Conservation (phyloP, 352 stramenopile genomes). For the Peronospora belbahrii region DNA sequence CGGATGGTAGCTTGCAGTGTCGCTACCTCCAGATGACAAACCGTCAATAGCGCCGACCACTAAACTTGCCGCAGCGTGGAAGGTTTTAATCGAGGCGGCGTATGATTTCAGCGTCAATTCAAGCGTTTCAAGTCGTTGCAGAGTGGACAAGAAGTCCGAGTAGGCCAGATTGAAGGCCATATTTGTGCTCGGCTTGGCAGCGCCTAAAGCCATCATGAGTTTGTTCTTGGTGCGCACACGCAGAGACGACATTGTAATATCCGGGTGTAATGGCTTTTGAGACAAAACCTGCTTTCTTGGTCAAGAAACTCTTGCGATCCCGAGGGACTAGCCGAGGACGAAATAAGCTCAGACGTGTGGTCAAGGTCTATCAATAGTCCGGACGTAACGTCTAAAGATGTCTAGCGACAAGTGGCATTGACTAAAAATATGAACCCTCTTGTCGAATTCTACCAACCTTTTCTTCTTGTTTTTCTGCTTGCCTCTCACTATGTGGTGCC, state of each 20-base stretch:
- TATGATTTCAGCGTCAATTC: conserved; percentile 51
- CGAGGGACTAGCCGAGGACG: conserved; percentile 2
- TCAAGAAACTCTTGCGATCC: conserved; percentile 2
- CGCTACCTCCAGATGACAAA: conserved; percentile 23
- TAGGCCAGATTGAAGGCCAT: conserved; percentile 62
- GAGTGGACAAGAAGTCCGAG: conserved; percentile 51
- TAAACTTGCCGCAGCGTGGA: conserved; percentile 47
- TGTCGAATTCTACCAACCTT: conserved; percentile 14
- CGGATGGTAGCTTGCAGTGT: conserved; percentile 17
- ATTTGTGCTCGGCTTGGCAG: conserved; percentile 71
- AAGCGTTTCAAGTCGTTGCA: conserved; percentile 36
- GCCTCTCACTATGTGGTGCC: conserved; percentile 19
- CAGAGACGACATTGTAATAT: conserved; percentile 54
- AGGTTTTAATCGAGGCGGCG: conserved; percentile 45
- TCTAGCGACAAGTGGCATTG: conserved; percentile 19
- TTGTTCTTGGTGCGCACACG: conserved; percentile 76
- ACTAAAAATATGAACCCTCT: conserved; percentile 28
- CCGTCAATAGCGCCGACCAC: conserved; percentile 50
- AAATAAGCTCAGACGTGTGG: conserved; percentile 5
- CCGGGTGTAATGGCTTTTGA: not conserved
- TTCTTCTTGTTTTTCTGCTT: not conserved
- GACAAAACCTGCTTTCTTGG: not conserved
- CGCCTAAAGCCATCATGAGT: conserved; percentile 56
- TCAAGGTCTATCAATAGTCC: conserved; percentile 26
- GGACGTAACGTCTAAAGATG: conserved; percentile 7